Base-by-base conservation (phyloP, 1,284 basidiomycete genomes). In the Marasmius oreades region DNA sequence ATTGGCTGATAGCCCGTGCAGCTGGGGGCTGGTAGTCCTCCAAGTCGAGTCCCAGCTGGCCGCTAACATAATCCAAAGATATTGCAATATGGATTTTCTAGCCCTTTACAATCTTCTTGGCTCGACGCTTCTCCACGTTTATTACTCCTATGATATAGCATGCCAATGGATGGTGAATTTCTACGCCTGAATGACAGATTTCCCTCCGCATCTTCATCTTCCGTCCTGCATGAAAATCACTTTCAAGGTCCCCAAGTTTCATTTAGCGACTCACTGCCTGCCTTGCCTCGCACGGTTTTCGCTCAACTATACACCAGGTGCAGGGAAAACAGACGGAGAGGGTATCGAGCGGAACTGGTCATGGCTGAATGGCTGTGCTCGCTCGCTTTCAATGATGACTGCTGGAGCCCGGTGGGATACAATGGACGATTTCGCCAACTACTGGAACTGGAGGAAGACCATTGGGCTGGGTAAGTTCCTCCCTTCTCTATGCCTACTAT, bases 71-170 rank as follows among this genome's bases (percentile, higher is more conserved):
- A n/a, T n/a, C n/a, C n/a, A n/a, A n/a, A 67, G 64, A 20, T 61
- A 63, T 23, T 37, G 33, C n/a, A 67, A 67, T 48, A 65, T 63
- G 52, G 65, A 66, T 39, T 63, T 55, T 23, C 53, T 59, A 6
- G 50, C 60, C 3, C 52, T 46, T 0, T 55, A 53, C 0, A 34
- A 53, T 8, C 46, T 60, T n/a, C 46, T 55, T 34, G 28, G 43
- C 11, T 37, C 34, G 24, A 5, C 2, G 11, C 39, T 20, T 0
- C 42, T 58, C 0, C 10, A n/a, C 34, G 26, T 59, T 2, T 23
- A 62, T 1, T 42, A 62, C 1, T 64, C 60, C 0, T 66, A 66
- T 42, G 64, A 66, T 31, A 63, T 66, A 26, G 58, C 54, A 2
- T 64, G 63, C 23, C 61, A 62, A 23, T 64, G 59, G 59, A 56